A percentile compares a stretch with the other conserved stretches of the same genome.
Evolutionary conservation across 1,284 basidiomycete species (phyloP).

Genomic region (Somion occarium): DNA sequence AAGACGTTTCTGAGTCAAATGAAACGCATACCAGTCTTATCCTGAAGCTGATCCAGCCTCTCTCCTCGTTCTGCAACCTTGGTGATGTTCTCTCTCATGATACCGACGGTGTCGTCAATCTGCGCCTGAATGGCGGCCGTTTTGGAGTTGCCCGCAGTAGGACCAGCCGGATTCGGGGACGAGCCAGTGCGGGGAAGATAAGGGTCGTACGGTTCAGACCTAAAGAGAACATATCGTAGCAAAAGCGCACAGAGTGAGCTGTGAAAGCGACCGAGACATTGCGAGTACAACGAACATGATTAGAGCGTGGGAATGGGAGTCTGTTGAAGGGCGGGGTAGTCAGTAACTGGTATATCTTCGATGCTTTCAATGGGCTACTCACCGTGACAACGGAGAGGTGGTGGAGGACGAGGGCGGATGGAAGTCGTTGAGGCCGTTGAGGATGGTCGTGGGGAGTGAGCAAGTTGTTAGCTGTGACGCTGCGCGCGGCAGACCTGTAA

Average conservation of each 20-base stretch:
- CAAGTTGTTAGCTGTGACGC: slow-evolving; percentile 4
- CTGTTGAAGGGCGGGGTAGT: background rate
- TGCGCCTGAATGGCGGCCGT: slow-evolving; percentile 91
- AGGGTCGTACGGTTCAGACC: slow-evolving; percentile 95
- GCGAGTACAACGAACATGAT: slow-evolving; percentile 7
- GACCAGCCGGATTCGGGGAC: slow-evolving; percentile 48
- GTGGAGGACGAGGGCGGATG: background rate
- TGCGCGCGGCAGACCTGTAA: background rate
- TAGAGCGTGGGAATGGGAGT: slow-evolving; percentile 2
- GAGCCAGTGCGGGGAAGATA: slow-evolving; percentile 84
- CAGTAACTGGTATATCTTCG: background rate
- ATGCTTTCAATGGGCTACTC: background rate
- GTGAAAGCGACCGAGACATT: background rate
- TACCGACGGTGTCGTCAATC: slow-evolving; percentile 93
- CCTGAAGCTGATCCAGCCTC: slow-evolving; percentile 89
- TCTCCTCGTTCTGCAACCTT: slow-evolving; percentile 96
- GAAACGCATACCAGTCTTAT: slow-evolving; percentile 87
- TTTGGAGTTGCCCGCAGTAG: slow-evolving; percentile 64
- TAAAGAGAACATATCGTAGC: slow-evolving; percentile 21
- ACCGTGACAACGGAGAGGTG: slow-evolving; percentile 2
- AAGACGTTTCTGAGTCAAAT: background rate
- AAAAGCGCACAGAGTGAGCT: background rate
- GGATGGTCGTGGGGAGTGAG: slow-evolving; percentile 5
- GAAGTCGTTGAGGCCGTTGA: background rate
- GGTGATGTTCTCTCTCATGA: slow-evolving; percentile 97